These are phyloP conservation scores for Phytopythium litorale DNA, from an alignment of 352 stramenopile genomes.

Conservation along the genomic window DNA sequence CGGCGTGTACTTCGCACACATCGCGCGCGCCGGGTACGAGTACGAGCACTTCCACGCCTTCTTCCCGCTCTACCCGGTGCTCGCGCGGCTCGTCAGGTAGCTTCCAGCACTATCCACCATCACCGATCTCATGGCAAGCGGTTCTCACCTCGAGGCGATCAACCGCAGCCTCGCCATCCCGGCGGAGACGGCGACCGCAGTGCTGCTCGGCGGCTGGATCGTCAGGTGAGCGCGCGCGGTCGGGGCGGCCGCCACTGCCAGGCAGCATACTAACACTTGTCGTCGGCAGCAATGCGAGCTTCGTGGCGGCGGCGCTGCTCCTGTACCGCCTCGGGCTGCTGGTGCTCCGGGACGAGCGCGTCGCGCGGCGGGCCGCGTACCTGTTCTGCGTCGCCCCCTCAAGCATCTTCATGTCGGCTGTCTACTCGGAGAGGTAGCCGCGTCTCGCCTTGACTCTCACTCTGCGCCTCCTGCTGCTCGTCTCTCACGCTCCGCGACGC, in stretches of 20 bases:
- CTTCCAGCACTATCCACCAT: too few relatives aligned
- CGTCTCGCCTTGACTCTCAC: neutral
- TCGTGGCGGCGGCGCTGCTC: slow-evolving; percentile 61
- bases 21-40: slow-evolving; percentile 71
- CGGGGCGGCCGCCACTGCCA: too few relatives aligned
- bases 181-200: slow-evolving; percentile 12
- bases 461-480: too few relatives aligned
- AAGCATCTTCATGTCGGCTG: slow-evolving; percentile 77
- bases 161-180: slow-evolving; percentile 9
- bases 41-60: slow-evolving; percentile 87
- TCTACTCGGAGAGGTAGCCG: slow-evolving; percentile 75
- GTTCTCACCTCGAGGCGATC: too few relatives aligned
- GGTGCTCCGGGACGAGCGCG: slow-evolving; percentile 46
- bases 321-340: slow-evolving; percentile 65
- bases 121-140: too few relatives aligned
- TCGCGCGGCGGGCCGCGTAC: slow-evolving; percentile 58
- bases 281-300: slow-evolving; percentile 43
- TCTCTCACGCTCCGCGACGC: too few relatives aligned
- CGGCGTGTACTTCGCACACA: slow-evolving; percentile 77
- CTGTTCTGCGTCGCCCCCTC: slow-evolving; percentile 76
- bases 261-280: too few relatives aligned
- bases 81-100: slow-evolving; percentile 31
- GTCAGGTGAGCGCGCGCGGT: slow-evolving; percentile 23
- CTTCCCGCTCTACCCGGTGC: slow-evolving; percentile 74
- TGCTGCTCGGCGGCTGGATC: slow-evolving; percentile 47